Evolutionary conservation across 2,329 filamentous ascomycete genomes (phyloP), one percentile per base, ranked within the genome.

Genomic region (Polytolypa hystricis): DNA sequence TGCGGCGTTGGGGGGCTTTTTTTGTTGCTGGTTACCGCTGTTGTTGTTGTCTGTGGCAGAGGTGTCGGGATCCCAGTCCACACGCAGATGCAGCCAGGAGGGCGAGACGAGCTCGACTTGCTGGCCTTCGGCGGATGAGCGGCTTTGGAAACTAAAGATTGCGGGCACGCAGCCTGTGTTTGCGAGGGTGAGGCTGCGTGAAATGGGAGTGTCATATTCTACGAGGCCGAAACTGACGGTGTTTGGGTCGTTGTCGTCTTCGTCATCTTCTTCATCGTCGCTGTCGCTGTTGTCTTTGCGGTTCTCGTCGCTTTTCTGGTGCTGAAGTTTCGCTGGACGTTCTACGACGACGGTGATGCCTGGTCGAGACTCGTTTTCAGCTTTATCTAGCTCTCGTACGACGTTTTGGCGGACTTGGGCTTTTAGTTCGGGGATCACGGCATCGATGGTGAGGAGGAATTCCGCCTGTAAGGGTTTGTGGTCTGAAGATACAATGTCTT

Each of bases 381-480:
- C 83, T 31, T 85, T 80, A 53, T 98, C 91, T 5, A 96, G 67
- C 50, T 94, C 83, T 38, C 82, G 74, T 1, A 83, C 87, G 9
- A 96, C 83, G 52, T 96, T 86, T 39, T 83, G 77, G 43, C 94
- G 82, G 0, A 96, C 69, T 43, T 77, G 80, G 1, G 84, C 76
- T 55, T 93, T 95, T 17, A 94, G 64, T 18, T 89, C 79, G 0
- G 86, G 82, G 0, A 93, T 77, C 1, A 94, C 83, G 0, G 84
- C 81, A 43, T 95, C 84, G 53, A 91, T 95, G 30, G 81, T 79
- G 5, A 98, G 61, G 0, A 74, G 80, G 53, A 96, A 96, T 1
- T 87, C 66, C 1, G 86, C 84, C 40, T 79, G 75, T 2, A 98
- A 64, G 0, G 91, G 93, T 56, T 98, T 98, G 60, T 98, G 91